phyloP scores from a whole-genome alignment of 202 grass and related monocot genomes.

The Elaeis oleifera region DNA sequence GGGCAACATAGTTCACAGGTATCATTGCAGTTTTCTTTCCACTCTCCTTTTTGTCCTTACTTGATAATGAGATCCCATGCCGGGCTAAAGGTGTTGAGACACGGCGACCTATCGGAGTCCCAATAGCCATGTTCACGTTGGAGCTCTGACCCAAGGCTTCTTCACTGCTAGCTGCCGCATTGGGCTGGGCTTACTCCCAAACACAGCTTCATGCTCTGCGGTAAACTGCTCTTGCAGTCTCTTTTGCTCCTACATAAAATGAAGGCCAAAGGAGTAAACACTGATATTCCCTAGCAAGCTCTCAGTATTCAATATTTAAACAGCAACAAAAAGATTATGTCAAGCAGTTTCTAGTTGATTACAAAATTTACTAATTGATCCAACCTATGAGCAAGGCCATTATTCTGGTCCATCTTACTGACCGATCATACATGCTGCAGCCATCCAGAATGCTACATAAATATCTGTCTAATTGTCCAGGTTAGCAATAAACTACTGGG shows the following conservation, averaged over 20 bases:
- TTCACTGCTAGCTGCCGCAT: constrained; percentile 41
- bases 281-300: too few relatives aligned
- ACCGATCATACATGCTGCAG: too few relatives aligned
- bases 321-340: too few relatives aligned
- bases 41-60: constrained; percentile 45
- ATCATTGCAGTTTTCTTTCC: constrained; percentile 23
- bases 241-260: constrained; percentile 58
- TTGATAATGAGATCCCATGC: constrained; percentile 43
- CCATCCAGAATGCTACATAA: too few relatives aligned
- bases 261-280: too few relatives aligned
- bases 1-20: constrained; percentile 64
- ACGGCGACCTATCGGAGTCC: constrained; percentile 40
- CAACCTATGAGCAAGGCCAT: too few relatives aligned
- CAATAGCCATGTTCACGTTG: constrained; percentile 42
- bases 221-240: constrained; percentile 74
- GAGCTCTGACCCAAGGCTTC: constrained; percentile 87
- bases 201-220: constrained; percentile 53
- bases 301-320: too few relatives aligned
- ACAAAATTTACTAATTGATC: too few relatives aligned
- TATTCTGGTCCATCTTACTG: too few relatives aligned
- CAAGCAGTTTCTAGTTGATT: too few relatives aligned
- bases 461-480: too few relatives aligned
- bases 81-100: constrained; percentile 41
- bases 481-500: too few relatives aligned
- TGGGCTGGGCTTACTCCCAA: constrained; percentile 62